Evolutionary conservation across 345 rosid genomes (phyloP), one percentile per base, ranked within the genome.

Genomic region (Eucalyptus pumila): DNA sequence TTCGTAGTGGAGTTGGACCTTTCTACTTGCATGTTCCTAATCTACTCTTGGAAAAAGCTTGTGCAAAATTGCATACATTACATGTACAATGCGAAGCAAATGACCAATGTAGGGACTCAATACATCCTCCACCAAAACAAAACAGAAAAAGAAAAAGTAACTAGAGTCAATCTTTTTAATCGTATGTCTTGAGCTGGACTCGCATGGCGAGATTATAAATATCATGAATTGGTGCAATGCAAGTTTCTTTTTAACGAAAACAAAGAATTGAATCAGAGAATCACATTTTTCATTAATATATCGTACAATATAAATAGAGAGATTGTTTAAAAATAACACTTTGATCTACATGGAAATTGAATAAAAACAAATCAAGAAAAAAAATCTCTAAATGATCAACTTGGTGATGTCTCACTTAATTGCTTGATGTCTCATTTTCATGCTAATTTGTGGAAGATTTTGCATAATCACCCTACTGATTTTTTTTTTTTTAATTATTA

Each of bases 401-500:
- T n/a, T 6, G 4, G 1, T 15, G 21, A 65, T n/a, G 10, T n/a
- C 10, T 51, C 4, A 9, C 23, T 51, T 51, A 51, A 51, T 14
- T 30, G 19, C 34, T 62, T n/a, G 19, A n/a, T n/a, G 11, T n/a
- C 4, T 67, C 34, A 4, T 67, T 19, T 67, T 69, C 42, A 8
- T 37, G 6, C 23, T 7, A 3, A 69, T 32, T 69, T 34, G 6
- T 32, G 34, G 80, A 32, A 14, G 4, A 15, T 32, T 67, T 3
- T 26, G 37, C 4, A 65, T 4, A 14, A 4, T 67, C 6, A 30
- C 23, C 40, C 10, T 67, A 34, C 6, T 67, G 1, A n/a, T 67
- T n/a, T 30, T 13, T 24, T 0, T 6, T 32, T 16, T 30, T 4
- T 30, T 51, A 1, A 1, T 19, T 7, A 16, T 51, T 51, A 19